A percentile compares a stretch with the other conserved stretches of the same genome.
Conservation (phyloP, 805 yeast species). For the Scheffersomyces coipomensis region DNA sequence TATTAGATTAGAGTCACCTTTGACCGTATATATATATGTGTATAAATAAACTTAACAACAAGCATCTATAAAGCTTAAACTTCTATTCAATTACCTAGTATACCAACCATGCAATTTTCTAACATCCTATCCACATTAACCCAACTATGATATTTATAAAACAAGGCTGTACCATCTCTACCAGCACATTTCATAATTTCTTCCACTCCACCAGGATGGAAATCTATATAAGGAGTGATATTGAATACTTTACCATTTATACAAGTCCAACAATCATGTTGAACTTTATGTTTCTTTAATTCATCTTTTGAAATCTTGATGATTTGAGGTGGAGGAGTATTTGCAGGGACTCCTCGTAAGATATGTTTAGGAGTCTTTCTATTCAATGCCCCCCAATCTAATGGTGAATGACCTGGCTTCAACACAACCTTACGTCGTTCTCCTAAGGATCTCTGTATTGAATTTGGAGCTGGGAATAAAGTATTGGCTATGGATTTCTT, state of each 20-base stretch:
- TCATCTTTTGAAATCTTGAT: slow-evolving; percentile 56
- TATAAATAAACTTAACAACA: no score
- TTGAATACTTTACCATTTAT: slow-evolving; percentile 81
- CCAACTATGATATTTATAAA: slow-evolving; percentile 69
- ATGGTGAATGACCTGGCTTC: slow-evolving; percentile 78
- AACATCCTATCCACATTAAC: slow-evolving; percentile 83
- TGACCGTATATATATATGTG: not conserved
- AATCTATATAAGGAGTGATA: slow-evolving; percentile 76
- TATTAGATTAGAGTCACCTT: not conserved
- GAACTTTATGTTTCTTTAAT: slow-evolving; percentile 53
- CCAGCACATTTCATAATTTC: slow-evolving; percentile 82
- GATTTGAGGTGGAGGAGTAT: slow-evolving; percentile 51
- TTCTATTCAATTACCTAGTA: slow-evolving; percentile 28
- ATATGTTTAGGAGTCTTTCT: slow-evolving; percentile 41
- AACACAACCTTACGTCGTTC: slow-evolving; percentile 53
- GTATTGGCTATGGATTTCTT: not conserved
- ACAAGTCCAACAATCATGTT: slow-evolving; percentile 83
- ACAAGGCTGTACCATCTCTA: slow-evolving; percentile 72
- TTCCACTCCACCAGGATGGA: slow-evolving; percentile 91
- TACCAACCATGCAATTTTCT: slow-evolving; percentile 76
- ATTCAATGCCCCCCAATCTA: slow-evolving; percentile 78
- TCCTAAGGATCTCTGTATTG: slow-evolving; percentile 27
- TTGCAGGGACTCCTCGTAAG: slow-evolving; percentile 51
- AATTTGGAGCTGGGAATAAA: slow-evolving; percentile 33
- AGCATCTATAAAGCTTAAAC: no score